Evolutionary conservation across 768 basidiomycete genomes (phyloP).

Genomic region (Clathrus columnatus): DNA sequence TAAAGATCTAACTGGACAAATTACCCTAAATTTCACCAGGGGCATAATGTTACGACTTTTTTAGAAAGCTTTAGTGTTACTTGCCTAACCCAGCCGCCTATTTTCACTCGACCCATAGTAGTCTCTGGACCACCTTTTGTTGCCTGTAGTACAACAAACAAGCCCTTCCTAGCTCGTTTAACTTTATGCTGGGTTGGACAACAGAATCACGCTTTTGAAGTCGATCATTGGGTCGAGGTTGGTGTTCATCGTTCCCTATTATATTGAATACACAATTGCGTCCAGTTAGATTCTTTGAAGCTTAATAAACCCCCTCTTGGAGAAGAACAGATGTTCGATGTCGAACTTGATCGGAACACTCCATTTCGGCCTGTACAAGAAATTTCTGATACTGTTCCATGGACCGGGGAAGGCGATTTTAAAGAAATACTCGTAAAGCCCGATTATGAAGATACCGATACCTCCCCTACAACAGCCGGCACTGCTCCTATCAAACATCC

Average conservation of each 20-base stretch:
- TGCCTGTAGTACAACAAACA: constrained; percentile 32
- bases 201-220: constrained; percentile 32
- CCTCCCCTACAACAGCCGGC: not conserved
- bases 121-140: constrained; percentile 32
- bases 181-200: constrained; percentile 32
- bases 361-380: constrained; percentile 27
- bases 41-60: constrained; percentile 26
- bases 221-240: constrained; percentile 49
- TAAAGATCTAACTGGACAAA: not conserved
- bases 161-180: constrained; percentile 37
- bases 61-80: constrained; percentile 26
- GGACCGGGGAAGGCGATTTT: constrained; percentile 13
- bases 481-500: constrained; percentile 5
- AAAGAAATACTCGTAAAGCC: constrained; percentile 1
- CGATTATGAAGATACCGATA: not conserved
- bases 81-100: constrained; percentile 29
- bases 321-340: constrained; percentile 42
- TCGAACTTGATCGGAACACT: constrained; percentile 37
- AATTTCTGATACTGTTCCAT: constrained; percentile 8
- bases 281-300: constrained; percentile 35
- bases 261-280: too few relatives aligned
- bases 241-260: constrained; percentile 11
- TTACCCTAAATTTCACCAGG: constrained; percentile 19
- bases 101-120: constrained; percentile 26
- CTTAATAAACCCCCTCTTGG: constrained; percentile 31